These are phyloP conservation scores for Tricladium varicosporioides DNA, from an alignment of 2,329 filamentous ascomycete genomes.

Conservation along the genomic window DNA sequence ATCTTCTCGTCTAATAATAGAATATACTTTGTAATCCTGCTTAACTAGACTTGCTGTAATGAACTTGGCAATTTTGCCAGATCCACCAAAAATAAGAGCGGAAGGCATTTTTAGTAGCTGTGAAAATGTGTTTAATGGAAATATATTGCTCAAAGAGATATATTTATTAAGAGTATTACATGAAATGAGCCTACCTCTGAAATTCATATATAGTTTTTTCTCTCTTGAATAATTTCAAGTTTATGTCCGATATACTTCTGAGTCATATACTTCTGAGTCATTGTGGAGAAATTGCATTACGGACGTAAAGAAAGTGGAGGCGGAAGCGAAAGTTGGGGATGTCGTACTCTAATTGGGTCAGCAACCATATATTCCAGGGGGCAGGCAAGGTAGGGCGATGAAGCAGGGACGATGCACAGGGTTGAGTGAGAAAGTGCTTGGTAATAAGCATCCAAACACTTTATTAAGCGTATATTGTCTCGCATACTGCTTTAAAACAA, in stretches of 20 bases:
- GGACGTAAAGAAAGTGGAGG: slow-evolving; percentile 2
- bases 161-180: neutral
- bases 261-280: slow-evolving; percentile 1
- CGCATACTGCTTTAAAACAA: slow-evolving; percentile 6
- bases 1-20: slow-evolving; percentile 16
- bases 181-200: slow-evolving; percentile 1
- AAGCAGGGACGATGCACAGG: neutral
- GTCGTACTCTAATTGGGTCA: neutral
- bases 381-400: neutral
- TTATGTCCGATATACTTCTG: slow-evolving; percentile 3
- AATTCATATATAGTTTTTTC: no score
- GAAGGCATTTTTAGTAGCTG: slow-evolving; percentile 16
- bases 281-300: slow-evolving; percentile 5
- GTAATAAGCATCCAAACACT: slow-evolving; percentile 17
- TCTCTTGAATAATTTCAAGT: neutral
- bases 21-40: slow-evolving; percentile 13
- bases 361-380: slow-evolving; percentile 2
- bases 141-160: slow-evolving; percentile 3
- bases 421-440: slow-evolving; percentile 8
- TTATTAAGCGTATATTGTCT: slow-evolving; percentile 18
- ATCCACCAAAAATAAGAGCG: slow-evolving; percentile 20
- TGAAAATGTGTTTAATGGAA: slow-evolving; percentile 4
- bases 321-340: slow-evolving; percentile 2
- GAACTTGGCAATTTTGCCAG: slow-evolving; percentile 17
- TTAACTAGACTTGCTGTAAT: slow-evolving; percentile 14